Evolutionary conservation across 2,329 filamentous ascomycete genomes (phyloP).

Genomic region (Arthrobotrys sinensis): DNA sequence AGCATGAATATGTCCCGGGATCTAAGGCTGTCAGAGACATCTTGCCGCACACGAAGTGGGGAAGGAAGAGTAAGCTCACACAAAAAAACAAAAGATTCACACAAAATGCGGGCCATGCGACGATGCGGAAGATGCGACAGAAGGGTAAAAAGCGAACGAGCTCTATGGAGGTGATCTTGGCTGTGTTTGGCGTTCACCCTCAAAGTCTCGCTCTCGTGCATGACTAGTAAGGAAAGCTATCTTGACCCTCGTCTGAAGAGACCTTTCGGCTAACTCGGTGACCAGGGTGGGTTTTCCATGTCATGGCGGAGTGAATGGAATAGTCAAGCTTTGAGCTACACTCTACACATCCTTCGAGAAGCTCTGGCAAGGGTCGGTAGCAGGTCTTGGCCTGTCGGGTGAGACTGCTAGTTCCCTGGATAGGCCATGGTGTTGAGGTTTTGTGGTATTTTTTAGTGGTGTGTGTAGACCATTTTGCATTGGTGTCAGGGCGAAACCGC

Average conservation of each 20-base stretch:
- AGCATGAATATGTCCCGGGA: not conserved
- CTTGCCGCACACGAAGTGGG: conserved; percentile 10
- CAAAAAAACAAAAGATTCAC: conserved; percentile 5
- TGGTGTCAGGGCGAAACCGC: conserved; percentile 31
- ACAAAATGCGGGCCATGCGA: not conserved
- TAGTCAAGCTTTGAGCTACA: not conserved
- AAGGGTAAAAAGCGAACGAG: conserved; percentile 3
- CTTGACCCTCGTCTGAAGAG: conserved; percentile 2
- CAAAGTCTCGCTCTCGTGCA: not conserved
- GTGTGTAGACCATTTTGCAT: conserved; percentile 5
- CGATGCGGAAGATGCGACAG: not conserved
- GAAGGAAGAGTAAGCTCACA: not conserved
- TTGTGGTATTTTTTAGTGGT: conserved; percentile 4
- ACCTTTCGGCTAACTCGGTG: conserved; percentile 26
- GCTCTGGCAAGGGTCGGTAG: conserved; percentile 5
- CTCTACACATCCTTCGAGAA: conserved; percentile 3
- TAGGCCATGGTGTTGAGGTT: conserved; percentile 1
- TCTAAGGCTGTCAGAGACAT: conserved; percentile 11
- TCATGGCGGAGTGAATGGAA: not conserved
- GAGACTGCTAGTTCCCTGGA: not conserved
- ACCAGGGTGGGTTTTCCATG: conserved; percentile 7
- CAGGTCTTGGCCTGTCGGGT: not conserved
- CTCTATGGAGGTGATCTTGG: conserved; percentile 10
- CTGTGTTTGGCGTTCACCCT: conserved; percentile 14
- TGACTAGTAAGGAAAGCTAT: not conserved